Evolutionary conservation across 805 yeast species (phyloP).

Genomic region (Candida easanensis): DNA sequence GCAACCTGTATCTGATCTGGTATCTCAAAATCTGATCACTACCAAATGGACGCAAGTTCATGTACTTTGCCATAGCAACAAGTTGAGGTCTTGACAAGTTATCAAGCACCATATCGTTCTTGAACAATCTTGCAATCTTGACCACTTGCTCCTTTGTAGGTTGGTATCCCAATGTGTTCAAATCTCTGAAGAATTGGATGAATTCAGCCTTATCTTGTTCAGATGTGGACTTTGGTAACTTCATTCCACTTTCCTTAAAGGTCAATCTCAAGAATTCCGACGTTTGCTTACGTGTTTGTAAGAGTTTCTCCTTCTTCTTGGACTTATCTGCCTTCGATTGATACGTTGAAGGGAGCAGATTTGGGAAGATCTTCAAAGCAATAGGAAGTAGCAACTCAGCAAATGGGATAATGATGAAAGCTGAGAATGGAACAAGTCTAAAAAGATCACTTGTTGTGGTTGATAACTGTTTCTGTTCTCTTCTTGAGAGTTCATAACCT

Average conservation of each 20-base stretch:
- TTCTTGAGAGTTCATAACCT: constrained; percentile 87
- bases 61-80: constrained; percentile 89
- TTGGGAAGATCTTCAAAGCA: constrained; percentile 91
- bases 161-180: constrained; percentile 57
- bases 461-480: constrained; percentile 84
- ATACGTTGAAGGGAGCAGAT: constrained; percentile 89
- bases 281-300: constrained; percentile 63
- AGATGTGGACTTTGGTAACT: constrained; percentile 59
- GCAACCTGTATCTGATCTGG: constrained; percentile 86
- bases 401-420: constrained; percentile 88
- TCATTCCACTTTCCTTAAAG: constrained; percentile 65
- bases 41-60: constrained; percentile 89
- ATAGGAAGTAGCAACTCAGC: constrained; percentile 90
- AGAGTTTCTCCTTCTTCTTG: constrained; percentile 51
- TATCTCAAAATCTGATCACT: constrained; percentile 89
- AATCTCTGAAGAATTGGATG: constrained; percentile 71
- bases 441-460: constrained; percentile 85
- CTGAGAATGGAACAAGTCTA: constrained; percentile 87
- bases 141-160: constrained; percentile 71
- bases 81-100: constrained; percentile 88
- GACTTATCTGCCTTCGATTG: constrained; percentile 61
- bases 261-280: constrained; percentile 63
- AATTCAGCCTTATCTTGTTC: constrained; percentile 76
- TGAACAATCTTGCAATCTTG: constrained; percentile 84
- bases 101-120: constrained; percentile 90